phyloP scores from a whole-genome alignment of 257 asterid genomes.

The Datura wrightii region DNA sequence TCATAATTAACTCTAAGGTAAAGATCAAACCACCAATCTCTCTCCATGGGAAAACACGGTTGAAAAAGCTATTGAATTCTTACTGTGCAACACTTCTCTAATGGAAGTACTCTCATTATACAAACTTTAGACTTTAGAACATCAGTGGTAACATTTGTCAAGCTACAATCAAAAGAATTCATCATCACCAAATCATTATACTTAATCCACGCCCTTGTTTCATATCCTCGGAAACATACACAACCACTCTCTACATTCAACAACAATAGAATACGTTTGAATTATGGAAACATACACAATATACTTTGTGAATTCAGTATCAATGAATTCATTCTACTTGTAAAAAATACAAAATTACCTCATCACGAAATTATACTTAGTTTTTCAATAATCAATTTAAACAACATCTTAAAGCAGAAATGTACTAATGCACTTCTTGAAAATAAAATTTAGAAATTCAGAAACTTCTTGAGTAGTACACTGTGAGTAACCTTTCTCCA shows the following conservation, averaged over 20 bases:
- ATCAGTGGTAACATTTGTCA: neutral
- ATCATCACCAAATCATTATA: neutral
- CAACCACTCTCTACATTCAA: neutral
- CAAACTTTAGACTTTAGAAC: neutral
- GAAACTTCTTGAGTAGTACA: neutral
- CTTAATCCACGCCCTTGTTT: neutral
- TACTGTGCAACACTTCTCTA: neutral
- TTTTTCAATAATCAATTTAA: neutral
- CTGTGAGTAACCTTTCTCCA: neutral
- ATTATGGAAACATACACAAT: neutral
- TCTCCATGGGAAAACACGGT: neutral
- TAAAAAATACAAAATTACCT: neutral
- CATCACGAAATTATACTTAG: neutral
- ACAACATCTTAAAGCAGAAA: no score
- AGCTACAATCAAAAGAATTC: neutral
- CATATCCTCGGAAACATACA: neutral
- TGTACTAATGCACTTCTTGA: neutral
- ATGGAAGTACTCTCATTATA: neutral
- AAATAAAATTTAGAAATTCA: neutral
- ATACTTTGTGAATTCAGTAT: neutral
- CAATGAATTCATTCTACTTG: neutral
- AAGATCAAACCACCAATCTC: neutral
- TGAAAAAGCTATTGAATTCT: constrained; percentile 11
- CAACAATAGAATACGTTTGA: neutral
- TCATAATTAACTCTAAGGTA: neutral